Evolutionary conservation across 768 basidiomycete genomes (phyloP), one percentile per base, ranked within the genome.

Genomic region (Phaeotremella skinneri): DNA sequence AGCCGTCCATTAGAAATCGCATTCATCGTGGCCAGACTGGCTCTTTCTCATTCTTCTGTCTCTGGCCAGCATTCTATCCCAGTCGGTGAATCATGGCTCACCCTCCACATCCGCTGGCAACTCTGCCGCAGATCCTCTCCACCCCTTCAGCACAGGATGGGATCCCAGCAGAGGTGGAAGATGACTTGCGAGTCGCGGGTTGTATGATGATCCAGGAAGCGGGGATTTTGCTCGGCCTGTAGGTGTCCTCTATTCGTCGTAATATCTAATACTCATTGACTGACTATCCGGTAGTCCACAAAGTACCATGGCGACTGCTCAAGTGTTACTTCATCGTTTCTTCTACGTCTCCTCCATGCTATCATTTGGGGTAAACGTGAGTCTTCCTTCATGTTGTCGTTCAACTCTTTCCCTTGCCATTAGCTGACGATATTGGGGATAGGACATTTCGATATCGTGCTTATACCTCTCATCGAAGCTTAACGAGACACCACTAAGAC

Each of bases 171-270:
- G 85, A 87, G 23, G 78, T 96, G 14, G 94, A 99, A 74, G 85
- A 89, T 56, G 92, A 96, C 66, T 81, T 99, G 32, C 81, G 93
- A 47, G 87, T 88, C 0, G 90, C 87, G 67, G 96, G 93, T 1
- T 94, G 91, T 77, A 90, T 92, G 79, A 81, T 98, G 59, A 91
- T 99, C 21, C 90, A 97, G 71, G 87, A 96, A 79, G 91, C 93
- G 2, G 96, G 96, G 31, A 83, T 91, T 43, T 82, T 98, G 56
- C 81, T 97, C 66, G 86, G 87, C 75, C 88, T 94, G 94, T 96
- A 70, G 69, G 87, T 77, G 32, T 4, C 50, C 45, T 27, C 23
- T 37, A 50, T 30, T 14, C 31, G 16, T 11, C 47, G 14, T 16
- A 13, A n/a, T 37, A n/a, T 30, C 31, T 52, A 26, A 23, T 31